phyloP scores from a whole-genome alignment of 2,329 filamentous ascomycete genomes.

The Penicillium occitanis region DNA sequence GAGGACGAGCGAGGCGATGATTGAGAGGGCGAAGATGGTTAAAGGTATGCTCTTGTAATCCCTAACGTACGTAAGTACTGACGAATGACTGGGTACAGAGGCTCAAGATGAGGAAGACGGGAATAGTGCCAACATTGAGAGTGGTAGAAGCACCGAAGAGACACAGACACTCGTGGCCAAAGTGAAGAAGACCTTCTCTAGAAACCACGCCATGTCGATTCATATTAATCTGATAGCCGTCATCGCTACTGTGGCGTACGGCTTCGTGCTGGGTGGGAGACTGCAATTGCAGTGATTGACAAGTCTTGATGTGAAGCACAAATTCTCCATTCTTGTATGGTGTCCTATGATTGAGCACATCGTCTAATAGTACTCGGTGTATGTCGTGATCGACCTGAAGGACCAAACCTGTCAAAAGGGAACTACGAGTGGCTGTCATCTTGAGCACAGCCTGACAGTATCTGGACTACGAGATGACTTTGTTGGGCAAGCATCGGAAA shows the following conservation, averaged over 20 bases:
- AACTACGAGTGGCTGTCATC: background rate
- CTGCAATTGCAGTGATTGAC: slow-evolving; percentile 20
- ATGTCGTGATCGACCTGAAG: background rate
- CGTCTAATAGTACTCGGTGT: background rate
- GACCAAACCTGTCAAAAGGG: no score
- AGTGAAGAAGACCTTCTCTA: slow-evolving; percentile 36
- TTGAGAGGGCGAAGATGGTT: slow-evolving; percentile 33
- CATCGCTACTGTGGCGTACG: slow-evolving; percentile 32
- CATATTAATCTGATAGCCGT: slow-evolving; percentile 45
- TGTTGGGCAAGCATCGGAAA: background rate
- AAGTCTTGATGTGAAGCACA: background rate
- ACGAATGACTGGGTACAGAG: background rate
- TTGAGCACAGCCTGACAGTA: no score
- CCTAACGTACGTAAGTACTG: background rate
- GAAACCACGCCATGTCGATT: slow-evolving; percentile 45
- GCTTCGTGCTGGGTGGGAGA: slow-evolving; percentile 27
- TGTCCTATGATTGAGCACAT: background rate
- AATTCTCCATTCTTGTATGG: background rate
- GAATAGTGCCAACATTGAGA: background rate
- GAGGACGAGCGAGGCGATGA: slow-evolving; percentile 33
- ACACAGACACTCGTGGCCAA: slow-evolving; percentile 12
- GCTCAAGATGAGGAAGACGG: background rate
- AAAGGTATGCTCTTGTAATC: slow-evolving; percentile 21
- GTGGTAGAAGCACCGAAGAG: background rate
- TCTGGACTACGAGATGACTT: background rate